Percentiles rank a stretch among this genome's conserved stretches.
These are phyloP conservation scores for Camillea tinctor DNA, from an alignment of 2,329 filamentous ascomycete genomes.

Conservation along the genomic window DNA sequence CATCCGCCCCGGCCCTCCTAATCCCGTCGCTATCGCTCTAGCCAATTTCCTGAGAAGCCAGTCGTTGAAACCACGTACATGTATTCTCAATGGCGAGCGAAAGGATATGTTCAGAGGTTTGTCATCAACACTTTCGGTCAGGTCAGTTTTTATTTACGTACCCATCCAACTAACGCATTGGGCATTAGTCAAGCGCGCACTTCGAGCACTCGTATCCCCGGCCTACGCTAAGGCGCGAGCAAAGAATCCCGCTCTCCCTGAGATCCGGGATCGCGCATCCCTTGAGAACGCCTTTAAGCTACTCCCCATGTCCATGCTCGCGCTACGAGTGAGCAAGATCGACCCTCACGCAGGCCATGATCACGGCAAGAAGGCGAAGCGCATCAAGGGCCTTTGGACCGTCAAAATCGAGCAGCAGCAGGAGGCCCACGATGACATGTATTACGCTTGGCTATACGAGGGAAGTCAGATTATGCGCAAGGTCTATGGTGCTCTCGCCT, in stretches of 20 bases:
- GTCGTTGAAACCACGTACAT: conserved; percentile 84
- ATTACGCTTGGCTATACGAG: conserved; percentile 97
- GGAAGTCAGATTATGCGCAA: conserved; percentile 92
- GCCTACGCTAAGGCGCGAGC: conserved; percentile 86
- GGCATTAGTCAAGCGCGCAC: conserved; percentile 82
- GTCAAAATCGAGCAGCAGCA: conserved; percentile 96
- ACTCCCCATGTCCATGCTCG: conserved; percentile 89
- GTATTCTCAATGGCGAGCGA: conserved; percentile 91
- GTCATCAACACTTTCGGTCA: background rate
- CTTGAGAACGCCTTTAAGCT: conserved; percentile 95
- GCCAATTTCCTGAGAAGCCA: conserved; percentile 84
- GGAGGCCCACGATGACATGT: conserved; percentile 80
- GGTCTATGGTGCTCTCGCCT: conserved; percentile 80
- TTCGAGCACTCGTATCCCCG: conserved; percentile 83
- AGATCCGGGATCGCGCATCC: conserved; percentile 81
- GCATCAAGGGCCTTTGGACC: conserved; percentile 93
- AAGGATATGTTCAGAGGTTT: conserved; percentile 97
- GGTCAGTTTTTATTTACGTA: conserved; percentile 1
- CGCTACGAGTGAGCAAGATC: conserved; percentile 81
- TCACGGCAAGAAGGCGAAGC: conserved; percentile 75
- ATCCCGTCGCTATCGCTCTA: conserved; percentile 83
- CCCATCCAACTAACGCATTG: conserved; percentile 12
- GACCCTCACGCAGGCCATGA: conserved; percentile 76
- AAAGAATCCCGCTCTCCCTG: conserved; percentile 86
- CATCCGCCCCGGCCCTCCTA: conserved; percentile 76